Percentiles rank a stretch among this genome's conserved stretches.
phyloP scores from a whole-genome alignment of 2,329 filamentous ascomycete species.

The Fusarium sp. region DNA sequence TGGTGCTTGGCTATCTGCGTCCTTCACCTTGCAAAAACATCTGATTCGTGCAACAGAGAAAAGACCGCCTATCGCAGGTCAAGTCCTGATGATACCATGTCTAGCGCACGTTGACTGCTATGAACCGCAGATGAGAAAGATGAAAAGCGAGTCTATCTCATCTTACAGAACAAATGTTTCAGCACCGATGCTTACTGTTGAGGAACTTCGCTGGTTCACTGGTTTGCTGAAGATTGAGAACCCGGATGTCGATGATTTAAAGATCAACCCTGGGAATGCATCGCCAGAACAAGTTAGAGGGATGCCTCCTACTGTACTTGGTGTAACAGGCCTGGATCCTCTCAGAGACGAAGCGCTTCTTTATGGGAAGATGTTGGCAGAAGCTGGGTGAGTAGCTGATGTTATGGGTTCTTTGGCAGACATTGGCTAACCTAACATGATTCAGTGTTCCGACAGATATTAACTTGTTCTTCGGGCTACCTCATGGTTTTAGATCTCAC shows the following conservation, averaged over 20 bases:
- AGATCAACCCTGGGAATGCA: neutral
- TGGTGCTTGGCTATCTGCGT: slow-evolving; percentile 1
- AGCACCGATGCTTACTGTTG: neutral
- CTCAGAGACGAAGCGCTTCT: neutral
- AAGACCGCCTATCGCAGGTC: neutral
- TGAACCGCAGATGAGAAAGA: neutral
- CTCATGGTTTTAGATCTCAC: neutral
- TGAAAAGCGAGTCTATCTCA: neutral
- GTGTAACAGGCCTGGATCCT: neutral
- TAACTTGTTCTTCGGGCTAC: neutral
- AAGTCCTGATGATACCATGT: slow-evolving; percentile 5
- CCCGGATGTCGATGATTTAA: neutral
- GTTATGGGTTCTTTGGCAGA: accelerated
- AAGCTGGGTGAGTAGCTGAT: neutral
- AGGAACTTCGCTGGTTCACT: neutral
- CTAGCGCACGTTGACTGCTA: slow-evolving; percentile 1
- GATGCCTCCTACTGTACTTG: neutral
- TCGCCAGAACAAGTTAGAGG: neutral
- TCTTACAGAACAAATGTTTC: neutral
- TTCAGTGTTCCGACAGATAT: neutral
- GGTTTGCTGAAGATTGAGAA: neutral
- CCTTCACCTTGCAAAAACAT: neutral
- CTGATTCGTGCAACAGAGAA: neutral
- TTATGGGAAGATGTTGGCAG: neutral
- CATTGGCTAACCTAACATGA: neutral